These are phyloP conservation scores for Cercospora janseana DNA, from an alignment of 2,329 filamentous ascomycete genomes.

Conservation along the genomic window DNA sequence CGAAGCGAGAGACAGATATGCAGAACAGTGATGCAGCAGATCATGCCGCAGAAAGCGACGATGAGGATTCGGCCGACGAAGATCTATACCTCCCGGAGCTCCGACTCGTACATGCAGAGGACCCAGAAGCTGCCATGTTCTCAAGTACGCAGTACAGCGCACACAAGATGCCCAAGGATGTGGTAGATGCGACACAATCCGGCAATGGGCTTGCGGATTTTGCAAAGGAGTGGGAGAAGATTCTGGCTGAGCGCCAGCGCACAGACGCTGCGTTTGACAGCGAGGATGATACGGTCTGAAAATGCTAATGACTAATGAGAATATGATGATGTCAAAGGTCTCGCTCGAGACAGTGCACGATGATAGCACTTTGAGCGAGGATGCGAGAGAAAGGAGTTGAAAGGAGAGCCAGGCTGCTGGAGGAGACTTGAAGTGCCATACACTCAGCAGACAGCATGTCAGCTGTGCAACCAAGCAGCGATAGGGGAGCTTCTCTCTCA, in stretches of 20 bases:
- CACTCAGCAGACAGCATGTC: no score
- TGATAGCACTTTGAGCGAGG: no score
- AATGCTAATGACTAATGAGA: constrained; percentile 18
- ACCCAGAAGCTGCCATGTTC: constrained; percentile 86
- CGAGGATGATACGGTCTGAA: constrained; percentile 28
- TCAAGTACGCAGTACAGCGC: constrained; percentile 85
- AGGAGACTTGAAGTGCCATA: no score
- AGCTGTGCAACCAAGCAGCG: no score
- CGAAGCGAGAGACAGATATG: constrained; percentile 9
- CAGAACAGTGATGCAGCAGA: constrained; percentile 9
- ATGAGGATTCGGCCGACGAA: constrained; percentile 55
- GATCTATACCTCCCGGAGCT: constrained; percentile 69
- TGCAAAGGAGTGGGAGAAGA: constrained; percentile 50
- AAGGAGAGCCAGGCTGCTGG: no score
- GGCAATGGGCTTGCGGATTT: constrained; percentile 71
- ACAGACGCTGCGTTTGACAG: constrained; percentile 35
- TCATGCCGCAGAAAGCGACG: constrained; percentile 35
- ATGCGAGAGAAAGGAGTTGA: no score
- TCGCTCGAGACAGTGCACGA: no score
- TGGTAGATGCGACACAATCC: constrained; percentile 64
- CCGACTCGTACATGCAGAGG: constrained; percentile 75
- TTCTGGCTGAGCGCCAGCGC: constrained; percentile 43
- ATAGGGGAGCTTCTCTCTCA: no score
- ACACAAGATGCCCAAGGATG: constrained; percentile 91
- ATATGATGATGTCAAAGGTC: no score